These are phyloP conservation scores for Leonotis leonurus DNA, from an alignment of 257 asterid genomes.

Conservation along the genomic window DNA sequence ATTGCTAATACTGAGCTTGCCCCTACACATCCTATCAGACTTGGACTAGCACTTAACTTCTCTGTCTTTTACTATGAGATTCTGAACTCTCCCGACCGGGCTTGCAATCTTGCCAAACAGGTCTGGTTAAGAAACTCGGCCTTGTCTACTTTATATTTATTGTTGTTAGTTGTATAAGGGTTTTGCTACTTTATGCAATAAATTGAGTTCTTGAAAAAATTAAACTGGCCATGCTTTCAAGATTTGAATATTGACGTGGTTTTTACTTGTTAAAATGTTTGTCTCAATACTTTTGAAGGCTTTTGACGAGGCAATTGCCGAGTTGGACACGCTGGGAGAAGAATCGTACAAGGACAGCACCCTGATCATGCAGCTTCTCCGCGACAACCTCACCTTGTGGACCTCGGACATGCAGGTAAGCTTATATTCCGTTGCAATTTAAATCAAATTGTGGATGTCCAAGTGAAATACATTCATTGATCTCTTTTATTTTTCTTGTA, in stretches of 20 bases:
- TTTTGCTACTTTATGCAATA: background rate
- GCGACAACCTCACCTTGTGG: conserved; percentile 58
- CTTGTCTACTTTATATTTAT: background rate
- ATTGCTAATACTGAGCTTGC: conserved; percentile 43
- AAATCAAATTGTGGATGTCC: background rate
- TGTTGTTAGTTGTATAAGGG: background rate
- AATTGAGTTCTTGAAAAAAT: background rate
- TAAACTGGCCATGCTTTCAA: background rate
- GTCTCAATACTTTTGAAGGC: conserved; percentile 28
- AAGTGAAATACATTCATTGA: background rate
- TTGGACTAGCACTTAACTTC: conserved; percentile 49
- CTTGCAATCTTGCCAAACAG: conserved; percentile 54
- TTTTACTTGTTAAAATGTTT: background rate
- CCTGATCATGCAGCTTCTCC: conserved; percentile 53
- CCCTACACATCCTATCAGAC: conserved; percentile 50
- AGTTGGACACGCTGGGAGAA: conserved; percentile 52
- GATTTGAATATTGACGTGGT: background rate
- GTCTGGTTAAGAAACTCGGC: no score
- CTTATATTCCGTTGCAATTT: background rate
- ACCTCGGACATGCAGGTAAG: conserved; percentile 52
- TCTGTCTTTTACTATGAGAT: conserved; percentile 55
- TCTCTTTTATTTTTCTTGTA: background rate
- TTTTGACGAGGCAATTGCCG: conserved; percentile 55
- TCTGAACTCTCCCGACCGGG: conserved; percentile 49
- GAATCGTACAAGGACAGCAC: conserved; percentile 64